Evolutionary conservation across 2,329 filamentous ascomycete species (phyloP), one percentile per base, ranked within the genome.

Genomic region (Colletotrichum higginsianum): DNA sequence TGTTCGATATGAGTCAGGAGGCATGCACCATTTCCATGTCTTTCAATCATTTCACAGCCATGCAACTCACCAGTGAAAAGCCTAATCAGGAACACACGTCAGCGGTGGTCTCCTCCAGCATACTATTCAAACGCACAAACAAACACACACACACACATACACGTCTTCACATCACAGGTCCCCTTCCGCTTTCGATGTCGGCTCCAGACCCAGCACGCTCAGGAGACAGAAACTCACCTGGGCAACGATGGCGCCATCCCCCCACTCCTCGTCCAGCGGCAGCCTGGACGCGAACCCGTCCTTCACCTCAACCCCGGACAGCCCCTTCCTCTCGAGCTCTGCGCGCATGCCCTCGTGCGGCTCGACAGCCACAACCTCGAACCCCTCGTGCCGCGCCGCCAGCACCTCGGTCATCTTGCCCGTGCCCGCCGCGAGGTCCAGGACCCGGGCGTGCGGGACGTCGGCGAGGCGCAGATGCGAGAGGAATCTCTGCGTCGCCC

Each of bases 351-450:
- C 86, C 67, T 82, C 82, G 76, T 93, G 88, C 30, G 92, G 92
- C 80, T 93, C 87, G 60, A 94, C 83, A 57, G 91, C 88, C 56
- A 90, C 76, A 73, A 94, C 83, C 52, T 88, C 77, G 80, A 88
- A 93, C 8, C 81, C 77, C 79, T 94, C 92, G 0, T 85, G 82
- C 40, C 91, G 83, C 16, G 79, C 82, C 8, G 89, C 88, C 44
- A 94, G 84, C 21, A 86, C 75, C 78, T 91, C 89, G 0, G 92
- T 93, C 76, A 93, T 91, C 77, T 93, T 93, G 35, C 92, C 92
- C 0, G 91, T 93, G 0, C 92, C 91, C 3, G 91, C 90, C 1
- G 87, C 92, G 21, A 94, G 83, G 78, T 94, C 92, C 30, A 93
- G 79, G 50, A 93, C 81, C 55, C 81, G 85, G 16, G 86, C 86